Evolutionary conservation across 768 basidiomycete genomes (phyloP), one percentile per base, ranked within the genome.

Genomic region (Dentipellis fragilis): DNA sequence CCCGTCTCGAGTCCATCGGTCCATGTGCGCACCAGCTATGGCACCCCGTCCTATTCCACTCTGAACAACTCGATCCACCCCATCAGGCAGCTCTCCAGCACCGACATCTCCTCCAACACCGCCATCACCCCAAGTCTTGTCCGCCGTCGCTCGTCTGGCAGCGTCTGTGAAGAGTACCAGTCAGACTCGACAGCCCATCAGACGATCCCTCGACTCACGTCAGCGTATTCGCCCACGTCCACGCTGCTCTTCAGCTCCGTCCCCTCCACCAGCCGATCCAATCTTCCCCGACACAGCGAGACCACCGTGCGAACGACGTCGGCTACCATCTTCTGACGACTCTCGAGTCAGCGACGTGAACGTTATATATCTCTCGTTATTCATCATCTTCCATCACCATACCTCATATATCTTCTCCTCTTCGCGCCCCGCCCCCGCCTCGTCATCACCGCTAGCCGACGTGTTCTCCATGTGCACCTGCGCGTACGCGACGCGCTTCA

Each of bases 21-120:
- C 29, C 29, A 29, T 29, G n/a, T n/a, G n/a, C n/a, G n/a, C n/a
- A n/a, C n/a, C n/a, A n/a, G n/a, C n/a, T n/a, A n/a, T n/a, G n/a
- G n/a, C n/a, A n/a, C 29, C 6, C 29, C 29, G 6, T 29, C 29
- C 29, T 29, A 29, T 29, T 29, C 29, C 29, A 45, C 45, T 42
- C 35, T 53, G 21, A 42, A 11, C 19, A 62, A 23, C 34, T 57
- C 59, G 17, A 49, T 50, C 58, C 59, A 62, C 14, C 51, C 22
- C 17, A 47, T 56, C n/a, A 49, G 51, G 53, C 56, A 57, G 59
- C 59, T 56, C 40, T 62, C 61, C 35, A 56, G 40, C 49, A 60
- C 45, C 16, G 45, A 52, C 54, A 60, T 59, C 46, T 62, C 61
- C n/a, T 29, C 56, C 59, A 62, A 10, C 10, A 56, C 56, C 34